Conservation (phyloP, 805 yeast genomes). For the Tetrapisispora fleetii region DNA sequence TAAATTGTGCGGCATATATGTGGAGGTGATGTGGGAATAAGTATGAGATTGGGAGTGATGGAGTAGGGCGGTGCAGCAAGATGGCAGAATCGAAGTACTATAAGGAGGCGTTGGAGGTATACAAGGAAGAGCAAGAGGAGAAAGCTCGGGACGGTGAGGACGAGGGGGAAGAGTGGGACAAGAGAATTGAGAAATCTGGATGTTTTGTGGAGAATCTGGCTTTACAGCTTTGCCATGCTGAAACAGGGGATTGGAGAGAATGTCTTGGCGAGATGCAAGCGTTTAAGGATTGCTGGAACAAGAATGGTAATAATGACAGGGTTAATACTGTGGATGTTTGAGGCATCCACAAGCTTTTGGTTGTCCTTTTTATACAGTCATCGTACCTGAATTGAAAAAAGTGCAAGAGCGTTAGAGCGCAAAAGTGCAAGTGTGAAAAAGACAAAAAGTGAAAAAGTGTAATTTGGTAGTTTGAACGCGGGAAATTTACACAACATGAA, state of each 20-base stretch:
- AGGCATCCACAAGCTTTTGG: too few species aligned
- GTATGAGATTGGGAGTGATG: too few species aligned
- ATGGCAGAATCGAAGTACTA: constrained; percentile 11
- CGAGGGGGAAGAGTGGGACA: constrained; percentile 71
- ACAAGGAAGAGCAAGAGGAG: constrained; percentile 22
- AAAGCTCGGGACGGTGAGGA: constrained; percentile 35
- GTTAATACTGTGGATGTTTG: constrained; percentile 23
- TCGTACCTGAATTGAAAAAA: too few species aligned
- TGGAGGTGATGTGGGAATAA: too few species aligned
- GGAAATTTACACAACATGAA: too few species aligned
- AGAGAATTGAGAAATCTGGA: constrained; percentile 64
- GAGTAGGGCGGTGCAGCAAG: too few species aligned
- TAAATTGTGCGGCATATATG: too few species aligned
- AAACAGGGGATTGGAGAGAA: constrained; percentile 71
- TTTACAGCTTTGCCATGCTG: constrained; percentile 70
- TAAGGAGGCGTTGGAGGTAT: constrained; percentile 24
- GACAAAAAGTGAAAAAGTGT: too few species aligned
- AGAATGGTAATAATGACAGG: constrained; percentile 44
- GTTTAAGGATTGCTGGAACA: constrained; percentile 55
- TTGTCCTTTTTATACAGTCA: too few species aligned
- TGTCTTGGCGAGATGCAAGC: constrained; percentile 58
- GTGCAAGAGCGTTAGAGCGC: too few species aligned
- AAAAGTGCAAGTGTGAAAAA: too few species aligned
- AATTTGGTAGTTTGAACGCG: too few species aligned
- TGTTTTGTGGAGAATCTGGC: constrained; percentile 62